Evolutionary conservation across 1,284 basidiomycete species (phyloP).

Genomic region (Termitomyces sp.): DNA sequence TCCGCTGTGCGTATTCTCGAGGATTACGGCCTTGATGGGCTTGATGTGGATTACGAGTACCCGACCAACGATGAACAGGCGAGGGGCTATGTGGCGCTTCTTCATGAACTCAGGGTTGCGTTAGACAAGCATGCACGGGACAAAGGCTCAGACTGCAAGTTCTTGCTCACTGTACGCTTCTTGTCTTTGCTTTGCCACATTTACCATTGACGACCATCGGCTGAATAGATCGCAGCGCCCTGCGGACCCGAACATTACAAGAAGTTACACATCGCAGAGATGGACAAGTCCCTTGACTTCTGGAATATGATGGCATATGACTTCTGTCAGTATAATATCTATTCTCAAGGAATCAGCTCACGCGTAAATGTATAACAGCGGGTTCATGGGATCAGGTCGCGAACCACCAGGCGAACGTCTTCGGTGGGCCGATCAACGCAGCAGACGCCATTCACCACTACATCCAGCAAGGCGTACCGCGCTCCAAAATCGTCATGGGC

Average conservation of each 20-base stretch:
- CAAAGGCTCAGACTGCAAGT: constrained; percentile 58
- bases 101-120: constrained; percentile 64
- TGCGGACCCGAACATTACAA: constrained; percentile 87
- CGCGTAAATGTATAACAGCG: constrained; percentile 36
- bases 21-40: constrained; percentile 69
- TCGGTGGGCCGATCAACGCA: constrained; percentile 60
- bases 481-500: constrained; percentile 82
- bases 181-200: constrained; percentile 2
- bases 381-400: constrained; percentile 79
- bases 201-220: not conserved
- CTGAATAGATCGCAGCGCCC: constrained; percentile 77
- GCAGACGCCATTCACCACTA: constrained; percentile 76
- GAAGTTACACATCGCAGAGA: constrained; percentile 72
- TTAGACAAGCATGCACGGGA: constrained; percentile 62
- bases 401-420: constrained; percentile 88
- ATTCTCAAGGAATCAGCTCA: not conserved
- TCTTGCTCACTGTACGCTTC: constrained; percentile 64
- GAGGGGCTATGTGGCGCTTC: constrained; percentile 63
- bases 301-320: constrained; percentile 98
- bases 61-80: constrained; percentile 70
- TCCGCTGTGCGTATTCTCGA: constrained; percentile 79
- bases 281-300: constrained; percentile 87
- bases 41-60: constrained; percentile 86
- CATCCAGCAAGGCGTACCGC: constrained; percentile 63
- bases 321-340: constrained; percentile 50